Conservation (phyloP, 1,139 yeast genomes). For the Protomyces inouyei region DNA sequence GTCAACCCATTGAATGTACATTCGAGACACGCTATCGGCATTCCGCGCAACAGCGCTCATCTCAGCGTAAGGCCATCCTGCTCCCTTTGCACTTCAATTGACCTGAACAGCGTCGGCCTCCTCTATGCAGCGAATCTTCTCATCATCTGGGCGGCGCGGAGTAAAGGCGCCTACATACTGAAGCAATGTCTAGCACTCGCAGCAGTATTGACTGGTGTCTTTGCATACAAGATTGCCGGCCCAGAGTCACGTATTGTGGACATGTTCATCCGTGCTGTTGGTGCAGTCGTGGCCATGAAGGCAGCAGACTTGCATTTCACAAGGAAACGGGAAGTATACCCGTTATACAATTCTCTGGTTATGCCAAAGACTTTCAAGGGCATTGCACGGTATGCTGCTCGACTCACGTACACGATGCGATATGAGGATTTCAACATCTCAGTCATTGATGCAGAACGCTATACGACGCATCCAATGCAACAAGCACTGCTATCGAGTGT, state of each 20-base stretch:
- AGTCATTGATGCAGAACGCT: constrained; percentile 18
- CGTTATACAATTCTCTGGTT: not conserved
- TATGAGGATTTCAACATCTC: constrained; percentile 25
- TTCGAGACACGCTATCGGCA: not conserved
- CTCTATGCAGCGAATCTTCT: not conserved
- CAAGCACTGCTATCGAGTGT: constrained; percentile 13
- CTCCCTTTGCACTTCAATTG: not conserved
- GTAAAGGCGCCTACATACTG: not conserved
- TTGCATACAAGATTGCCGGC: constrained; percentile 2
- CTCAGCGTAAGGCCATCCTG: not conserved
- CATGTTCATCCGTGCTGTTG: constrained; percentile 3
- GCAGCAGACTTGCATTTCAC: constrained; percentile 14
- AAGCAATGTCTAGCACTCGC: constrained; percentile 1
- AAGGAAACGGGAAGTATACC: not conserved
- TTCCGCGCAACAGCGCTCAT: not conserved
- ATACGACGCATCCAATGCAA: constrained; percentile 22
- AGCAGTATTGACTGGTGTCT: constrained; percentile 6
- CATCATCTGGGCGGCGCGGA: not conserved
- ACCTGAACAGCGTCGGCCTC: not conserved
- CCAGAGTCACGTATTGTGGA: constrained; percentile 19
- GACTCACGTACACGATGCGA: constrained; percentile 18
- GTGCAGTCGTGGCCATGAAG: constrained; percentile 15
- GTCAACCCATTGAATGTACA: not conserved
- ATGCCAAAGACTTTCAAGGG: not conserved
- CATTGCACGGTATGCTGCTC: constrained; percentile 9